Conservation (phyloP, 345 rosid species). For the Pugionium dolabratum region DNA sequence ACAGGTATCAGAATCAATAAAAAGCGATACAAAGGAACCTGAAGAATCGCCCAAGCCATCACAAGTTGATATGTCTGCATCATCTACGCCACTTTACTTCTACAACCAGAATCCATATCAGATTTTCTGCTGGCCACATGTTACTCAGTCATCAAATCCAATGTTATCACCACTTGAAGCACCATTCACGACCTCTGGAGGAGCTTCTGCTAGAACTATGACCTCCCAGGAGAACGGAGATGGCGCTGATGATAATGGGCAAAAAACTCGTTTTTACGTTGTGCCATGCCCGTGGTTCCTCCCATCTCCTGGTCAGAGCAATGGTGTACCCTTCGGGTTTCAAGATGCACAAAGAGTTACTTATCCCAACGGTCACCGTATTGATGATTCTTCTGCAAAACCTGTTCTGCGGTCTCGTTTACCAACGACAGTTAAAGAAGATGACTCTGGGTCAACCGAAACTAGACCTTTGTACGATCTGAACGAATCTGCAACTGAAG, state of each 20-base stretch:
- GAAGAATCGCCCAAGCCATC: slow-evolving; percentile 42
- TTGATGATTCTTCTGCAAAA: slow-evolving; percentile 44
- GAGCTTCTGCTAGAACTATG: slow-evolving; percentile 41
- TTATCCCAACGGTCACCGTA: slow-evolving; percentile 41
- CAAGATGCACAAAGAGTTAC: slow-evolving; percentile 41
- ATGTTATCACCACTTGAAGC: slow-evolving; percentile 44
- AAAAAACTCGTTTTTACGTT: slow-evolving; percentile 54
- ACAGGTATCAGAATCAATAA: slow-evolving; percentile 57
- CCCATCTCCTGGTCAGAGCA: slow-evolving; percentile 48
- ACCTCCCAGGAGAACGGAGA: slow-evolving; percentile 45
- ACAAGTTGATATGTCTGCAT: slow-evolving; percentile 43
- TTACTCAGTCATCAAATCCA: slow-evolving; percentile 51
- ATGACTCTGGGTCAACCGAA: slow-evolving; percentile 45
- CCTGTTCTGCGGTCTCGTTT: slow-evolving; percentile 30
- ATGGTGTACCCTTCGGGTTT: slow-evolving; percentile 36
- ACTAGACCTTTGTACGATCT: slow-evolving; percentile 44
- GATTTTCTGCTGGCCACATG: slow-evolving; percentile 71
- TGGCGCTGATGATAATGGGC: slow-evolving; percentile 37
- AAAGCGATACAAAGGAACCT: slow-evolving; percentile 43
- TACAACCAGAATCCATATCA: slow-evolving; percentile 63
- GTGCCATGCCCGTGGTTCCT: slow-evolving; percentile 75
- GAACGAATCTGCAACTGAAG: slow-evolving; percentile 42
- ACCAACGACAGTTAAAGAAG: slow-evolving; percentile 46
- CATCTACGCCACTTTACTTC: slow-evolving; percentile 51
- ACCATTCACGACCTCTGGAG: slow-evolving; percentile 27